Evolutionary conservation across 495 filamentous ascomycete species (phyloP), one percentile per base, ranked within the genome.

Genomic region (Monascus purpureus): DNA sequence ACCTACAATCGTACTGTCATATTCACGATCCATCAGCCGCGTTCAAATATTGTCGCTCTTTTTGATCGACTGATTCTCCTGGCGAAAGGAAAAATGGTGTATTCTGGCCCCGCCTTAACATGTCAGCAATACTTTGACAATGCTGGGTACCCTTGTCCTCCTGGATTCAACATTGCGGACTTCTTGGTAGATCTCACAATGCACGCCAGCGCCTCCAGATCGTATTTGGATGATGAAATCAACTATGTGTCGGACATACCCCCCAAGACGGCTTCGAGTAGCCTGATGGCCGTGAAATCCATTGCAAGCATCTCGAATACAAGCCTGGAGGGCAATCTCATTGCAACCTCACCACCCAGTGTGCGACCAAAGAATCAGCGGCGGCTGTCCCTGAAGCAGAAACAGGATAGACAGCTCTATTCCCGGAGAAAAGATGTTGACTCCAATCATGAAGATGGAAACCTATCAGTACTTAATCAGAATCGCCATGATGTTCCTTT

Each of bases 31-130:
- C 90, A 97, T 55, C 90, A 97, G 41, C 90, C 90, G n/a, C 71
- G 93, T 36, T 96, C 90, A n/a, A 97, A 97, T 45, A 97, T 97
- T 42, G 90, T 96, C 17, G 90, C 90, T n/a, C 68, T 97, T 18
- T 97, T 97, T 45, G 92, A 97, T 50, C 75, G 88, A 34, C 67
- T 97, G 12, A 72, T 97, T 38, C 74, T 97, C 12, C 65, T 97
- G 20, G 90, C 90, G 6, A 75, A 82, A 42, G 90, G 90, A 22
- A 81, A 75, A 43, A 80, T 82, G 2, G 88, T 97, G 6, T 97
- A 92, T 46, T 95, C 88, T 2, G 90, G 90, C 0, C 80, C 82
- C 13, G 84, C 94, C 42, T 73, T 80, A 2, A 75, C 74, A 35
- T 96, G 90, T 47, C 90, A 97, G 49, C 68, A 70, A 22, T 97